Evolutionary conservation across 352 stramenopile species (phyloP).

Genomic region (Phytopythium ostracodes): DNA sequence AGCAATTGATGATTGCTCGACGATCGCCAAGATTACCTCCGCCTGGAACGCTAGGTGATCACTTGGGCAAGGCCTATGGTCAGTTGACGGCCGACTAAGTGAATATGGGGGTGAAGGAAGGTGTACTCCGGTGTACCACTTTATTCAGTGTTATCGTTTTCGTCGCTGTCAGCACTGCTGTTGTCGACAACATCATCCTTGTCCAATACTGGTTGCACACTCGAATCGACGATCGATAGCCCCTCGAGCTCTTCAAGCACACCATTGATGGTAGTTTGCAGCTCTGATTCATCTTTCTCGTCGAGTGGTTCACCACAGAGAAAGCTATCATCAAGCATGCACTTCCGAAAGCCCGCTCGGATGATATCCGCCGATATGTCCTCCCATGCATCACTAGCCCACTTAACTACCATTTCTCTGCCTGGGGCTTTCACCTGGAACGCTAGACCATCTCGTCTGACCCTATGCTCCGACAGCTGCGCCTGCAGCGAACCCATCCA

Average conservation of each 20-base stretch:
- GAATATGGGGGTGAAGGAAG: neutral
- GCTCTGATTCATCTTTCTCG: too few relatives aligned
- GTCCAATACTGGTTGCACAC: neutral
- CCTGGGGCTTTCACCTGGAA: too few relatives aligned
- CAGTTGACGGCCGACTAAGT: neutral
- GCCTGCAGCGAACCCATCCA: slow-evolving; percentile 12
- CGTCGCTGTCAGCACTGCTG: neutral
- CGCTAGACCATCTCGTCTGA: too few relatives aligned
- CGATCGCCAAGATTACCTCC: neutral
- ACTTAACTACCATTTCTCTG: too few relatives aligned
- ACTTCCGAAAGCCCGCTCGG: too few relatives aligned
- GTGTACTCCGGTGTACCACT: neutral
- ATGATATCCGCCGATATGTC: too few relatives aligned
- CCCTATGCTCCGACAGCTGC: slow-evolving; percentile 5
- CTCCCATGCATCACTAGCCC: too few relatives aligned
- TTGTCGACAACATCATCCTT: neutral
- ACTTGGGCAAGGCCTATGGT: neutral
- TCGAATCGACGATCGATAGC: too few relatives aligned
- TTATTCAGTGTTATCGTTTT: neutral
- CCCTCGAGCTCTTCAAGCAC: too few relatives aligned
- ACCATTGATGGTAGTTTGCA: too few relatives aligned
- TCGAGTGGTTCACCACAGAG: too few relatives aligned
- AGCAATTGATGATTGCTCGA: neutral
- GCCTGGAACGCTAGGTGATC: neutral
- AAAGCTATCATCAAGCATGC: too few relatives aligned